phyloP scores from a whole-genome alignment of 1,284 basidiomycete genomes.

The Irpex lacteus region DNA sequence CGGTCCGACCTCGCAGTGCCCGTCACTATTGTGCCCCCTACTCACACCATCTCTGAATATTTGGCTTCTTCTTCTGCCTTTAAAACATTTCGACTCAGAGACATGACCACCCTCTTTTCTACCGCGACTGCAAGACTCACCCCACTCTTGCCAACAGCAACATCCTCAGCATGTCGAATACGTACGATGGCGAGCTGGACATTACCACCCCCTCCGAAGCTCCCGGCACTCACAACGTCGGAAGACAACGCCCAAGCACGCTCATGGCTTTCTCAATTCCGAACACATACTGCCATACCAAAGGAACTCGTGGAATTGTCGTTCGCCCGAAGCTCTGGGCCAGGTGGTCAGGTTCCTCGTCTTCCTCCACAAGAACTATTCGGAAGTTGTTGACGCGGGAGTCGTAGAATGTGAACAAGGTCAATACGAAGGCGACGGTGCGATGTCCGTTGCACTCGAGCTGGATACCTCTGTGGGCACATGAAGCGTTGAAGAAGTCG shows the following conservation, averaged over 20 bases:
- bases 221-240: slow-evolving; percentile 32
- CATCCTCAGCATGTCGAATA: not conserved
- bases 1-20: no score
- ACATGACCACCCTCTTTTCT: not conserved
- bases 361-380: not conserved
- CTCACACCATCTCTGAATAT: not conserved
- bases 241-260: slow-evolving; percentile 44
- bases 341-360: slow-evolving; percentile 67
- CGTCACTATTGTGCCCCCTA: no score
- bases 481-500: slow-evolving; percentile 43
- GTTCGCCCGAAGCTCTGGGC: slow-evolving; percentile 75
- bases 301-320: slow-evolving; percentile 52
- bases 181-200: not conserved
- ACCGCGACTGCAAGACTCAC: not conserved
- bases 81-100: not conserved
- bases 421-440: slow-evolving; percentile 73
- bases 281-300: slow-evolving; percentile 36
- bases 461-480: slow-evolving; percentile 74
- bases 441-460: slow-evolving; percentile 50
- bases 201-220: slow-evolving; percentile 35
- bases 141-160: not conserved
- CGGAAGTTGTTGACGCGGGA: not conserved
- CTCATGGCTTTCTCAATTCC: slow-evolving; percentile 51
- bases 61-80: not conserved
- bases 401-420: slow-evolving; percentile 75